Evolutionary conservation across 352 stramenopile species (phyloP).

Genomic region (Thalassiosira allenii): DNA sequence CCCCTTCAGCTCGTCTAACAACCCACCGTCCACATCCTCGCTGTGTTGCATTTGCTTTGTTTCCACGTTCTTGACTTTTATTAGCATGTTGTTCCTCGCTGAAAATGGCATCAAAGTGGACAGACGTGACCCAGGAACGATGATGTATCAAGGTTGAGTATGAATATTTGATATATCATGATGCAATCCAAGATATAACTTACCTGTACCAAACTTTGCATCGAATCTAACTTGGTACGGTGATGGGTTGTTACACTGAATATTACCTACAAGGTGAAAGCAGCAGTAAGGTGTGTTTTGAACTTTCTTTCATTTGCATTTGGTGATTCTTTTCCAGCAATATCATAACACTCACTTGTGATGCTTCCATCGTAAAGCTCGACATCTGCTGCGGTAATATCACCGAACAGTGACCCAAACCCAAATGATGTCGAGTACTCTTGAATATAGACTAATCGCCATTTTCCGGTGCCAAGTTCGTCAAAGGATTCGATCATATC

Average conservation of each 20-base stretch:
- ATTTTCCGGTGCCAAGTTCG: conserved; percentile 14
- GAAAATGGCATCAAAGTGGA: neutral
- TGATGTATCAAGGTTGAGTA: too few relatives aligned
- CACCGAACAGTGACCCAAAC: conserved; percentile 31
- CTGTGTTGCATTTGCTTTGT: neutral
- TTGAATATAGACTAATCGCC: conserved; percentile 32
- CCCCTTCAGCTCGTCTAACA: conserved; percentile 16
- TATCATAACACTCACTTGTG: conserved; percentile 17
- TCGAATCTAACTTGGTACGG: conserved; percentile 18
- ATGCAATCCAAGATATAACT: too few relatives aligned
- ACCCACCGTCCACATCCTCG: conserved; percentile 9
- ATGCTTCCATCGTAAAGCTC: conserved; percentile 31
- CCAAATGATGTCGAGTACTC: conserved; percentile 33
- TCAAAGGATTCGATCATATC: conserved; percentile 35
- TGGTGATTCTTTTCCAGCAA: conserved; percentile 3
- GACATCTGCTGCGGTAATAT: conserved; percentile 12
- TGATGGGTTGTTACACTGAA: conserved; percentile 26
- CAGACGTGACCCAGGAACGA: neutral
- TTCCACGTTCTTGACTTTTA: conserved; percentile 42
- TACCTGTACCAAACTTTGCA: conserved; percentile 34
- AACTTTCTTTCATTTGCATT: neutral
- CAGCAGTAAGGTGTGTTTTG: conserved; percentile 5
- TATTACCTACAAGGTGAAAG: conserved; percentile 9
- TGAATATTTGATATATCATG: too few relatives aligned
- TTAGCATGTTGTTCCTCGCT: conserved; percentile 34